Evolutionary conservation across 768 basidiomycete species (phyloP).

Genomic region (Amanita pallidorosea): DNA sequence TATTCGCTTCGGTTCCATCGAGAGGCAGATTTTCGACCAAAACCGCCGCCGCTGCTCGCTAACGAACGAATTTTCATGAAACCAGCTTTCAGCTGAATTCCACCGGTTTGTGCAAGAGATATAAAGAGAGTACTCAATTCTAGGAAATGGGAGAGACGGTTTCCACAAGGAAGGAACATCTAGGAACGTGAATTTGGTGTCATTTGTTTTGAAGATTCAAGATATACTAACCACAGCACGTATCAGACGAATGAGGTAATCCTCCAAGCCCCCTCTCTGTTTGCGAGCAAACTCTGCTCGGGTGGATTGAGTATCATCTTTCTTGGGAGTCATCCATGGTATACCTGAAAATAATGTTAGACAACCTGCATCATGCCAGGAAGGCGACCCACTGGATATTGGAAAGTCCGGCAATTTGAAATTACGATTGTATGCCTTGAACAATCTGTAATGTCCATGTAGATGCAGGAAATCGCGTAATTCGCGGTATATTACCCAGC

Average conservation of each 20-base stretch:
- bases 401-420: conserved; percentile 89
- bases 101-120: conserved; percentile 67
- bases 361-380: background rate
- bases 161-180: conserved; percentile 95
- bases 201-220: background rate
- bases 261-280: conserved; percentile 77
- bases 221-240: conserved; percentile 65
- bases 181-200: conserved; percentile 17
- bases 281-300: conserved; percentile 70
- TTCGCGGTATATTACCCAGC: conserved; percentile 96
- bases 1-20: conserved; percentile 53
- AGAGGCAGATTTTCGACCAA: conserved; percentile 54
- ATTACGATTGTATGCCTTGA: conserved; percentile 68
- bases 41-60: conserved; percentile 40
- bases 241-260: conserved; percentile 80
- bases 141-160: conserved; percentile 81
- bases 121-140: conserved; percentile 88
- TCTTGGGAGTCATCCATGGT: conserved; percentile 82
- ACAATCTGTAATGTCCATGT: conserved; percentile 81
- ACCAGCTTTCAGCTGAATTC: conserved; percentile 87
- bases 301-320: conserved; percentile 39
- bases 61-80: conserved; percentile 52
- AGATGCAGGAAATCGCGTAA: conserved; percentile 85
- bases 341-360: conserved; percentile 36
- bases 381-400: conserved; percentile 44